Evolutionary conservation across 164 flowering plant genomes (phyloP).

Genomic region (Vitis rupestris): DNA sequence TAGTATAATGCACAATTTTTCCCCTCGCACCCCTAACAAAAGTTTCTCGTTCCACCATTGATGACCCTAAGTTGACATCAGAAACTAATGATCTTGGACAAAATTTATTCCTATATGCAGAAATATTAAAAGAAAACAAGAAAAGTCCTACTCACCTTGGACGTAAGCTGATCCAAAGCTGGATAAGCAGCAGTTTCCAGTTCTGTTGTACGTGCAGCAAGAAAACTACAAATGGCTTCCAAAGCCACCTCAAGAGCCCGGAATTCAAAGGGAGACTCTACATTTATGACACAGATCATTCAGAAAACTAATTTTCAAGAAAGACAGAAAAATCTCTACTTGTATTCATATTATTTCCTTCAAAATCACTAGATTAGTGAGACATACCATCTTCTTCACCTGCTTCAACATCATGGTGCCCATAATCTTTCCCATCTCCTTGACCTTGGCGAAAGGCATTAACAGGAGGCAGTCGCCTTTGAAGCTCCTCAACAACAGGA

Average conservation of each 20-base stretch:
- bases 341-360: too few relatives aligned
- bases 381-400: conserved; percentile 71
- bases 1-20: too few relatives aligned
- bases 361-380: too few relatives aligned
- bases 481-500: conserved; percentile 88
- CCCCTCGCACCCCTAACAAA: too few relatives aligned
- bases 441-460: conserved; percentile 32
- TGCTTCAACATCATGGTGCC: conserved; percentile 56
- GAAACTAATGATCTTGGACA: too few relatives aligned
- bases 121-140: neutral
- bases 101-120: too few relatives aligned
- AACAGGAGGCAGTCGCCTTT: conserved; percentile 60
- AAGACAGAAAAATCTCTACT: neutral
- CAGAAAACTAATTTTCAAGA: conserved; percentile 1
- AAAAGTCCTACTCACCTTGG: conserved; percentile 46
- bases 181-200: conserved; percentile 92
- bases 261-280: conserved; percentile 96
- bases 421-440: conserved; percentile 54
- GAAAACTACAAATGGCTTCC: conserved; percentile 90
- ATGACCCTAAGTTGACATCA: too few relatives aligned
- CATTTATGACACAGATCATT: conserved; percentile 16
- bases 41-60: too few relatives aligned
- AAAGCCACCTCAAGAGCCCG: conserved; percentile 93
- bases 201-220: conserved; percentile 89
- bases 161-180: conserved; percentile 90